These are phyloP conservation scores for Penicillium daleae DNA, from an alignment of 495 filamentous ascomycete species.

Conservation along the genomic window DNA sequence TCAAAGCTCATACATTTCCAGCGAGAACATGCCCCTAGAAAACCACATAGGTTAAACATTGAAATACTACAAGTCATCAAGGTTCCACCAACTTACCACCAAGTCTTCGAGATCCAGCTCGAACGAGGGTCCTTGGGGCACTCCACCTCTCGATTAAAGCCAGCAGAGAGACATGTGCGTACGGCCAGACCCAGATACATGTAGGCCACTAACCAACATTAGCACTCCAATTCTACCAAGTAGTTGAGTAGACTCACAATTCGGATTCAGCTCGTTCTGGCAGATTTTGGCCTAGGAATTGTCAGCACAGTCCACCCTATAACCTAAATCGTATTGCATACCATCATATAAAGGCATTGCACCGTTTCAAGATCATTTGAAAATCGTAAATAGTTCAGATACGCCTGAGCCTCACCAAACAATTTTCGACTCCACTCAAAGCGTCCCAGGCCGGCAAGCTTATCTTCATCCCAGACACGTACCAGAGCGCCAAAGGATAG, in stretches of 20 bases:
- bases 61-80: neutral
- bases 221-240: neutral
- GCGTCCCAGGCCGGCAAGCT: slow-evolving; percentile 39
- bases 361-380: slow-evolving; percentile 48
- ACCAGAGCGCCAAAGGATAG: slow-evolving; percentile 44
- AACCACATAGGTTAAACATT: neutral
- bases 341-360: slow-evolving; percentile 48
- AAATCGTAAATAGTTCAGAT: slow-evolving; percentile 42
- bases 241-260: slow-evolving; percentile 28
- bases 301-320: neutral
- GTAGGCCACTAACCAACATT: slow-evolving; percentile 40
- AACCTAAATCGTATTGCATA: slow-evolving; percentile 13
- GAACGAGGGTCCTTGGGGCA: slow-evolving; percentile 40
- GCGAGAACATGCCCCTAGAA: slow-evolving; percentile 43
- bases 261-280: slow-evolving; percentile 48
- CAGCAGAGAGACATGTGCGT: slow-evolving; percentile 46
- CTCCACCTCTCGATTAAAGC: slow-evolving; percentile 44
- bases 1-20: slow-evolving; percentile 39
- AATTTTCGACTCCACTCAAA: slow-evolving; percentile 51
- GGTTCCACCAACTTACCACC: slow-evolving; percentile 38
- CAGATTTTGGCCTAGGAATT: slow-evolving; percentile 43
- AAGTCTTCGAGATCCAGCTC: slow-evolving; percentile 48
- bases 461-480: slow-evolving; percentile 44
- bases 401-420: slow-evolving; percentile 45
- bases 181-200: slow-evolving; percentile 49